These are phyloP conservation scores for Marchantia polymorpha DNA, from an alignment of 225 moss, liverwort and hornwort genomes.

Conservation along the genomic window DNA sequence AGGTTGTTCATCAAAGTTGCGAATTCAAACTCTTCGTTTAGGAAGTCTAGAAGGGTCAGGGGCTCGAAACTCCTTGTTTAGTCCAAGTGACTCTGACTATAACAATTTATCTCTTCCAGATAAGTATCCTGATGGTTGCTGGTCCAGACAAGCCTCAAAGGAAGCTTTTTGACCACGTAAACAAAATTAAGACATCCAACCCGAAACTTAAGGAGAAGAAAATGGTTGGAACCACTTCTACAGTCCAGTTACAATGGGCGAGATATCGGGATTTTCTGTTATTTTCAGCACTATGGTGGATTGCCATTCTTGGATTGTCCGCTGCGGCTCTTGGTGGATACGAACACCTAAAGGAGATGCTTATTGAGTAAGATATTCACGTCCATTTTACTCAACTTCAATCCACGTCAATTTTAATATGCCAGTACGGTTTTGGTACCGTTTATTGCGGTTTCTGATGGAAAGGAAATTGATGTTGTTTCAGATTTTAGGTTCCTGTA, in stretches of 20 bases:
- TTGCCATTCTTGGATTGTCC: slow-evolving; percentile 73
- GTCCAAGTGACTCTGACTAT: background rate
- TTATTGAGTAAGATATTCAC: slow-evolving; percentile 54
- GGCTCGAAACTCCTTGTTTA: background rate
- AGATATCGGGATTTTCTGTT: slow-evolving; percentile 47
- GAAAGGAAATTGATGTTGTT: too few relatives aligned
- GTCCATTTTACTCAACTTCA: too few relatives aligned
- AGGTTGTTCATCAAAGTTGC: background rate
- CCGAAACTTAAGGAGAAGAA: background rate
- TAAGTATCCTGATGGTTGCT: slow-evolving; percentile 53
- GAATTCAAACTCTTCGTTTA: too few relatives aligned
- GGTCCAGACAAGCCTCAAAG: slow-evolving; percentile 80
- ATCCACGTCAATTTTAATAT: too few relatives aligned
- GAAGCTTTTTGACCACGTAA: slow-evolving; percentile 49
- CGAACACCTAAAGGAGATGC: slow-evolving; percentile 64
- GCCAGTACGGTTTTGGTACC: background rate
- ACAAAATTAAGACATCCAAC: background rate
- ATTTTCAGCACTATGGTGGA: slow-evolving; percentile 76
- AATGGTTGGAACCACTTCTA: slow-evolving; percentile 26
- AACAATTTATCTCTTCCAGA: slow-evolving; percentile 43
- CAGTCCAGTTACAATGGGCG: slow-evolving; percentile 26
- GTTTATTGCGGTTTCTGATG: too few relatives aligned
- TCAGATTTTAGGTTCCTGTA: too few relatives aligned
- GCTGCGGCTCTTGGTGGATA: slow-evolving; percentile 60
- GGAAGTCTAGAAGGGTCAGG: background rate